phyloP scores from a whole-genome alignment of 345 rosid genomes.

The Firmiana major region DNA sequence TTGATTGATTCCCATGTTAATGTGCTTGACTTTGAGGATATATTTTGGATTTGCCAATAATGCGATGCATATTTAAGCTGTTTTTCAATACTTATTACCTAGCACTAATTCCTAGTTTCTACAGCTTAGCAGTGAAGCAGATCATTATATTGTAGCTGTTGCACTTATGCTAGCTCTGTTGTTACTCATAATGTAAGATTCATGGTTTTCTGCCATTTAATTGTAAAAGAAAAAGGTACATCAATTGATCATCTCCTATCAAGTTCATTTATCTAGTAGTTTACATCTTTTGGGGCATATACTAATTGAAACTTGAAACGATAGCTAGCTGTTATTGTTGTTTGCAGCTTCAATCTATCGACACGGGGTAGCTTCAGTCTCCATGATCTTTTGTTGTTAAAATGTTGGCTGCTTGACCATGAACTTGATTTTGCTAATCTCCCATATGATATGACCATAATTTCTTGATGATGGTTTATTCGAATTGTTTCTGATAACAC shows the following conservation, averaged over 20 bases:
- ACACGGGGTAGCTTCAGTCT: background rate
- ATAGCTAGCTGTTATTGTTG: background rate
- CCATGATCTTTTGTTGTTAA: background rate
- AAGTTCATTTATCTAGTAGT: background rate
- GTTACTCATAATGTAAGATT: background rate
- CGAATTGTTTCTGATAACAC: background rate
- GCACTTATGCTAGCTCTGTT: background rate
- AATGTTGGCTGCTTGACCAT: background rate
- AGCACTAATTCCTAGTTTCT: background rate
- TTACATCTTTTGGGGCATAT: background rate
- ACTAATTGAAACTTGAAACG: background rate
- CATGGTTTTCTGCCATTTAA: background rate
- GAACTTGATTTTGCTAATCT: background rate
- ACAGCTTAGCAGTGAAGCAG: conserved; percentile 1
- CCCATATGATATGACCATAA: background rate
- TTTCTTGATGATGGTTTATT: background rate
- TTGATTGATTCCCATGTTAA: background rate
- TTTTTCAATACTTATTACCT: background rate
- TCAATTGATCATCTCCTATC: background rate
- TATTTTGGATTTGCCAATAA: background rate
- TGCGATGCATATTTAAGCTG: background rate
- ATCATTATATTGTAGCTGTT: background rate
- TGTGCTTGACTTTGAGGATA: background rate
- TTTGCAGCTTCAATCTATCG: background rate
- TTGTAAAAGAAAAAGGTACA: background rate